Percentiles rank a stretch among this genome's conserved stretches.
phyloP scores from a whole-genome alignment of 2,329 filamentous ascomycete species.

The Hypoxylon sp. region DNA sequence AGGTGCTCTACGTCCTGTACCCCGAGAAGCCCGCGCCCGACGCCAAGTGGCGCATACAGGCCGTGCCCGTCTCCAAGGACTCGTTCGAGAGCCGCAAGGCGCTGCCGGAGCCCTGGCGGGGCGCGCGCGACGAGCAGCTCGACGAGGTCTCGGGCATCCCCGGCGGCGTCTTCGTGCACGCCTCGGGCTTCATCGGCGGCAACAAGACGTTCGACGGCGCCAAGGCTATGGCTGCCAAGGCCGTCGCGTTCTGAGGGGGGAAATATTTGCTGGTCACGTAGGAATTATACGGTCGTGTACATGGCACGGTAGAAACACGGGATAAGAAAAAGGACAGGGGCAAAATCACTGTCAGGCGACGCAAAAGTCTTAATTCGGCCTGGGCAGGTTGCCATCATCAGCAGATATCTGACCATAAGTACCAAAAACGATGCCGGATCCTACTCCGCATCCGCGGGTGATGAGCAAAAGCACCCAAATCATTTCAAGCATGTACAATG shows the following conservation, averaged over 20 bases:
- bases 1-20: slow-evolving; percentile 88
- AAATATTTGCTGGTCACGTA: background rate
- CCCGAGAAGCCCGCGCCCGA: slow-evolving; percentile 79
- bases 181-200: slow-evolving; percentile 93
- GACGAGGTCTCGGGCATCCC: slow-evolving; percentile 73
- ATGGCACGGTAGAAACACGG: slow-evolving; percentile 14
- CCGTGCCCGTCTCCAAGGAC: slow-evolving; percentile 83
- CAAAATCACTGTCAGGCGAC: background rate
- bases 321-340: background rate
- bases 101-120: slow-evolving; percentile 90
- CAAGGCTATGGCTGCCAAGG: slow-evolving; percentile 83
- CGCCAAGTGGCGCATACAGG: slow-evolving; percentile 92
- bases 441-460: slow-evolving; percentile 1
- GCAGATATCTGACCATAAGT: slow-evolving; percentile 28
- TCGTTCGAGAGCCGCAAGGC: slow-evolving; percentile 93
- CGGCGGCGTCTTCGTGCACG: slow-evolving; percentile 91
- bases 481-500: slow-evolving; percentile 15
- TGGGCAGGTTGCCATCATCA: slow-evolving; percentile 11
- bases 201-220: slow-evolving; percentile 92
- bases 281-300: background rate
- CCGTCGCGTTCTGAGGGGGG: slow-evolving; percentile 57
- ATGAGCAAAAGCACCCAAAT: slow-evolving; percentile 3
- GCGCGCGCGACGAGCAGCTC: slow-evolving; percentile 85
- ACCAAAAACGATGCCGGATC: slow-evolving; percentile 14
- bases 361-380: slow-evolving; percentile 12